These are phyloP conservation scores for Plasmodium adleri DNA, from an alignment of 169 alveolate species.

Conservation along the genomic window DNA sequence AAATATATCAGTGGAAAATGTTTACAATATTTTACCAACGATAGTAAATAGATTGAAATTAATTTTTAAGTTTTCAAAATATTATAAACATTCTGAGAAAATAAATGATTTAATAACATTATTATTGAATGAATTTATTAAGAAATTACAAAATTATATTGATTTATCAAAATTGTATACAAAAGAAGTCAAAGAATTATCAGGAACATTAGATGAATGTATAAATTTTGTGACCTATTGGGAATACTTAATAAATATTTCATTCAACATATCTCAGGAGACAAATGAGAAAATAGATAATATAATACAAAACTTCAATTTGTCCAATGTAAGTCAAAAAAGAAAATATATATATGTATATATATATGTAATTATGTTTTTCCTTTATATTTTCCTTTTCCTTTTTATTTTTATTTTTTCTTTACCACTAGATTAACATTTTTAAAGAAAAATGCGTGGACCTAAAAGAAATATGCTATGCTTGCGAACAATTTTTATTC, in stretches of 20 bases:
- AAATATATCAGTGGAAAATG: conserved; percentile 31
- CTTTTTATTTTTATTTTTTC: background rate
- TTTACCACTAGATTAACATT: conserved; percentile 10
- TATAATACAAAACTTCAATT: conserved; percentile 22
- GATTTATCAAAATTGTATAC: conserved; percentile 70
- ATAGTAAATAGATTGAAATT: conserved; percentile 67
- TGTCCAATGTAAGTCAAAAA: conserved; percentile 55
- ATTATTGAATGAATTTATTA: conserved; percentile 59
- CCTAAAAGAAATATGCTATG: conserved; percentile 67
- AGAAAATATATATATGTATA: background rate
- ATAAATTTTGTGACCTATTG: conserved; percentile 69
- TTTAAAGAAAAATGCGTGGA: conserved; percentile 53
- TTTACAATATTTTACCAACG: conserved; percentile 54
- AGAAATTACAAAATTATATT: conserved; percentile 46
- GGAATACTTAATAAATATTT: conserved; percentile 48
- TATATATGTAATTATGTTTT: background rate
- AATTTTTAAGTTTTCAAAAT: conserved; percentile 62
- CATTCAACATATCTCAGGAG: conserved; percentile 21
- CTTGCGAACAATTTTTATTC: conserved; percentile 66
- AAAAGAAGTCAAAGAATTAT: conserved; percentile 55
- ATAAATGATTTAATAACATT: conserved; percentile 61
- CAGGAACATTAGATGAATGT: conserved; percentile 55
- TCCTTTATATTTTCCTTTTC: background rate
- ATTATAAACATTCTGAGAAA: conserved; percentile 61
- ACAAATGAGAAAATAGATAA: conserved; percentile 14